phyloP scores from a whole-genome alignment of 73 alveolate genomes.

The Paramecium sonneborni region DNA sequence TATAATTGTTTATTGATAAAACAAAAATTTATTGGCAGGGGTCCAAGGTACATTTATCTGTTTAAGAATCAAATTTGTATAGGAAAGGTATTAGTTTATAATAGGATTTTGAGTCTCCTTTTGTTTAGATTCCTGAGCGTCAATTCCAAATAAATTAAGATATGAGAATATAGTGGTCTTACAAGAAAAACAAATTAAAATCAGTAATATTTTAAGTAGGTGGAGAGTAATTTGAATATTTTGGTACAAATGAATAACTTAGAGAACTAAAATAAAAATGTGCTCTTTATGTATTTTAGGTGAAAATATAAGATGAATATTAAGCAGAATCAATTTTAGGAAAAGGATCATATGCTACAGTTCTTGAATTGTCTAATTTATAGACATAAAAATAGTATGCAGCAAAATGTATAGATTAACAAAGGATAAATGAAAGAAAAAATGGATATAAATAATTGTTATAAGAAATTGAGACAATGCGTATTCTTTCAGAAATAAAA shows the following conservation, averaged over 20 bases:
- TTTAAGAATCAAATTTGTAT: conserved; percentile 40
- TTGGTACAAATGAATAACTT: neutral
- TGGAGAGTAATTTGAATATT: conserved; percentile 6
- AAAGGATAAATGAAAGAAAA: conserved; percentile 1
- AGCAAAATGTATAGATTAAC: conserved; percentile 33
- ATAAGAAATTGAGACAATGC: conserved; percentile 24
- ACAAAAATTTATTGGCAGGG: conserved; percentile 32
- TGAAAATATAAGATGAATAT: conserved; percentile 53
- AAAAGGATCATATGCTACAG: conserved; percentile 47
- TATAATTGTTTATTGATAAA: neutral
- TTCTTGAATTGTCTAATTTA: conserved; percentile 6
- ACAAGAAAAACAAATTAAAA: neutral
- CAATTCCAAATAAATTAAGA: conserved; percentile 19
- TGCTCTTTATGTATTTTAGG: conserved; percentile 13
- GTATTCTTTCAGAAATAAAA: neutral
- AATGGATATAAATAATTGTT: neutral
- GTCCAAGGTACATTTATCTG: conserved; percentile 19
- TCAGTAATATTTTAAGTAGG: neutral
- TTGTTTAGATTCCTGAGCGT: neutral
- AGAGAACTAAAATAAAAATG: neutral
- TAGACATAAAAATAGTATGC: neutral
- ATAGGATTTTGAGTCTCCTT: neutral
- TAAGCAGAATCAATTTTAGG: conserved; percentile 46
- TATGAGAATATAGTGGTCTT: conserved; percentile 22
- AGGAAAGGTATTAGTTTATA: conserved; percentile 8